These are phyloP conservation scores for Epichloe bromicola DNA, from an alignment of 2,329 filamentous ascomycete genomes.

Conservation along the genomic window DNA sequence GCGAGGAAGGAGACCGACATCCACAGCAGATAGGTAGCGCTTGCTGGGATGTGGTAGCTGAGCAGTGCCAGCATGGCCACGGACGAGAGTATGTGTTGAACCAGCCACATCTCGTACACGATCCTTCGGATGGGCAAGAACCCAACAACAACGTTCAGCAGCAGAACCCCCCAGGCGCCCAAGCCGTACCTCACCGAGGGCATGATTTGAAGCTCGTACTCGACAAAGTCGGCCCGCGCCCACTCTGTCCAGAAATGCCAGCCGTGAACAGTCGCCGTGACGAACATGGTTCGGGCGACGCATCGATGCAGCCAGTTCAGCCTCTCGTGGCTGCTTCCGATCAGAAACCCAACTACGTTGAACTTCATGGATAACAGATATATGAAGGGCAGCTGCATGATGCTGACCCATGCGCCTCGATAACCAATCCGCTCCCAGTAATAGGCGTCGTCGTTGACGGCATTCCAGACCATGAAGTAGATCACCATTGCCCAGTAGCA, in stretches of 20 bases:
- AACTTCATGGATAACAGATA: conserved; percentile 49
- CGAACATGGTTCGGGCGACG: conserved; percentile 55
- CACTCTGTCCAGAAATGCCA: conserved; percentile 57
- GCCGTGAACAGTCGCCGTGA: conserved; percentile 56
- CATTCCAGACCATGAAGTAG: conserved; percentile 41
- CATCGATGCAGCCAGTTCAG: conserved; percentile 65
- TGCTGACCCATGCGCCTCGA: conserved; percentile 53
- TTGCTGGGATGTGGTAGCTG: conserved; percentile 47
- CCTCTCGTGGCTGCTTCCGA: conserved; percentile 53
- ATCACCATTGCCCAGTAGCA: conserved; percentile 47
- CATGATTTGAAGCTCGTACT: conserved; percentile 46
- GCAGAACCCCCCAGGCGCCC: conserved; percentile 50
- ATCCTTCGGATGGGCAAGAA: conserved; percentile 51
- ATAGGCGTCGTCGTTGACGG: conserved; percentile 37
- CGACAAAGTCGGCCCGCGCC: conserved; percentile 44
- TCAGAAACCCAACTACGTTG: conserved; percentile 45
- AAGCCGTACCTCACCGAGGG: conserved; percentile 54
- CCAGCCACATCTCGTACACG: conserved; percentile 56
- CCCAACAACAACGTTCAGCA: conserved; percentile 53
- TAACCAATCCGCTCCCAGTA: conserved; percentile 55
- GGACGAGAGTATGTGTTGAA: conserved; percentile 53
- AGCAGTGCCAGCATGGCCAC: conserved; percentile 49
- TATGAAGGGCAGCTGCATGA: conserved; percentile 51
- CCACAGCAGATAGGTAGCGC: conserved; percentile 51
- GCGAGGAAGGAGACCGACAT: conserved; percentile 48